Evolutionary conservation across 1,284 basidiomycete species (phyloP).

Genomic region (Tylopilus sp.): DNA sequence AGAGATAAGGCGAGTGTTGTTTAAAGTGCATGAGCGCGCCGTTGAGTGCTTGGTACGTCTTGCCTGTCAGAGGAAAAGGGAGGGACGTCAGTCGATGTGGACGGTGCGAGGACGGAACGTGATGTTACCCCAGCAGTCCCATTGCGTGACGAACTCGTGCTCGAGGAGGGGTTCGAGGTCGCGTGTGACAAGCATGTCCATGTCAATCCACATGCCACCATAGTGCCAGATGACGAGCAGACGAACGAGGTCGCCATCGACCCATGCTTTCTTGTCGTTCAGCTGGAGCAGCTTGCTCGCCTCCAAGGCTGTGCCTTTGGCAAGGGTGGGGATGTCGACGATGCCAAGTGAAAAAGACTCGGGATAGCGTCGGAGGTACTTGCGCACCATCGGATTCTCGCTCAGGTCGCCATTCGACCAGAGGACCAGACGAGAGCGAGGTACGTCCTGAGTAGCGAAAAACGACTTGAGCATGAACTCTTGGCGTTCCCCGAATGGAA

Average conservation of each 20-base stretch:
- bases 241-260: conserved; percentile 89
- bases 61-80: conserved; percentile 51
- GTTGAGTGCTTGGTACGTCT: conserved; percentile 83
- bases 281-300: conserved; percentile 55
- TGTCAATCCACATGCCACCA: conserved; percentile 93
- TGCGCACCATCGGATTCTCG: conserved; percentile 57
- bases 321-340: conserved; percentile 67
- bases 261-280: conserved; percentile 81
- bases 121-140: conserved; percentile 93
- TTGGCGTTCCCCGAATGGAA: conserved; percentile 74
- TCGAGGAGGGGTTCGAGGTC: conserved; percentile 81
- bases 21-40: conserved; percentile 92
- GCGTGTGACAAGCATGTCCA: conserved; percentile 87
- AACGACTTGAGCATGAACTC: conserved; percentile 87
- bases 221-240: conserved; percentile 85
- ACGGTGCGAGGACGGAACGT: conserved; percentile 9
- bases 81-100: conserved; percentile 1
- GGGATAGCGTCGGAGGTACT: conserved; percentile 63
- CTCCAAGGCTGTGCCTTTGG: conserved; percentile 74
- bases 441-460: conserved; percentile 82
- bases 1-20: conserved; percentile 86
- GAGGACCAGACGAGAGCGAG: conserved; percentile 65
- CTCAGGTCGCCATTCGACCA: conserved; percentile 86
- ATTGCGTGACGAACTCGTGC: conserved; percentile 92
- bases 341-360: conserved; percentile 66